A percentile compares a stretch with the other conserved stretches of the same genome.
Conservation (phyloP, 352 stramenopile genomes). For the Pelagophyceae sp. region DNA sequence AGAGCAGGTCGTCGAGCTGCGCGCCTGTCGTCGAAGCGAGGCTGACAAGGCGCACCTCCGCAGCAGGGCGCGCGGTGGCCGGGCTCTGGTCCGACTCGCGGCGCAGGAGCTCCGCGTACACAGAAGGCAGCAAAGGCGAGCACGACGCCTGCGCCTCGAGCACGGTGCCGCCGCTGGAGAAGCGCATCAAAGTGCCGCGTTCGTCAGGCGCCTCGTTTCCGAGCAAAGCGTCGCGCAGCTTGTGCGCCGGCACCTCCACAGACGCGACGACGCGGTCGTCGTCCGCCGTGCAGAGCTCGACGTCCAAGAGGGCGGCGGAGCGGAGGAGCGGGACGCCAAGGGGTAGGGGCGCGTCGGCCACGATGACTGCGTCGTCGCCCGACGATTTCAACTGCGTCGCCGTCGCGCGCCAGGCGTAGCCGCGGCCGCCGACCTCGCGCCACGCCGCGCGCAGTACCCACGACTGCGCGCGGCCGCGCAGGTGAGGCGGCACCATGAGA, state of each 20-base stretch:
- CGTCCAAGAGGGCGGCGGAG: background rate
- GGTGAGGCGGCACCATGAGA: background rate
- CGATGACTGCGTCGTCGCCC: background rate
- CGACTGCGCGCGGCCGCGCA: background rate
- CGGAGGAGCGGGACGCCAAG: background rate
- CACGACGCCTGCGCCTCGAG: background rate
- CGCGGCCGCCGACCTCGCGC: background rate
- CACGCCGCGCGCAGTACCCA: background rate
- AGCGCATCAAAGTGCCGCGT: background rate
- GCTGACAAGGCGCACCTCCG: background rate
- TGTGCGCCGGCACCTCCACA: background rate
- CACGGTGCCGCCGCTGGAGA: background rate
- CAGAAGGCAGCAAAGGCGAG: background rate
- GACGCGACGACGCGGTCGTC: background rate
- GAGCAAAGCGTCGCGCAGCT: background rate
- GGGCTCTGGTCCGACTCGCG: background rate
- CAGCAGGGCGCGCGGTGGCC: too few species aligned
- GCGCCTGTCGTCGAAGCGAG: background rate
- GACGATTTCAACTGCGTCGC: background rate
- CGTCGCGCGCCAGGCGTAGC: background rate
- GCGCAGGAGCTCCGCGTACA: background rate
- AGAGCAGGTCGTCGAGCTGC: background rate
- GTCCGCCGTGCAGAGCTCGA: background rate
- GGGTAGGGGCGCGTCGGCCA: background rate
- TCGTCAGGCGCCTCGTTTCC: background rate